phyloP scores from a whole-genome alignment of 1,284 basidiomycete genomes.

The Puccinia polysora region DNA sequence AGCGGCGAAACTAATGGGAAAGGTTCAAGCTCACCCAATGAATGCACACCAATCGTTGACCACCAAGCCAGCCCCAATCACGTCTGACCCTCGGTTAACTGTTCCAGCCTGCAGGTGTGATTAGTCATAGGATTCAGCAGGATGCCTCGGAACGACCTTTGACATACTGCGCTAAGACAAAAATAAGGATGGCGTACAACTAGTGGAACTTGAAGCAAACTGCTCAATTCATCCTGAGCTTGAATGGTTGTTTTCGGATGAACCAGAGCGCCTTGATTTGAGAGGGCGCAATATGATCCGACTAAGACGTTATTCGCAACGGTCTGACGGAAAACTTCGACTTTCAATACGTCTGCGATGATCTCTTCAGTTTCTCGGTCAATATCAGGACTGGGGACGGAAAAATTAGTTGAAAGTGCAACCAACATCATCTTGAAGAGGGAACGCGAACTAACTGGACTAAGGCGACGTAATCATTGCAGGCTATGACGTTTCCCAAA shows the following conservation, averaged over 20 bases:
- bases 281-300: constrained; percentile 87
- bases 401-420: constrained; percentile 48
- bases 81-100: constrained; percentile 95
- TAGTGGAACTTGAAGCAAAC: constrained; percentile 85
- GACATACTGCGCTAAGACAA: background rate
- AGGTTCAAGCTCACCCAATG: constrained; percentile 60
- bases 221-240: constrained; percentile 95
- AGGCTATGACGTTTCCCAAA: constrained; percentile 95
- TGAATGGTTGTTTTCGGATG: constrained; percentile 95
- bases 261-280: constrained; percentile 93
- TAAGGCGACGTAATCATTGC: constrained; percentile 95
- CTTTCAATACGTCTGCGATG: constrained; percentile 97
- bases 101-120: constrained; percentile 65
- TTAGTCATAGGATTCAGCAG: background rate
- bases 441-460: constrained; percentile 61
- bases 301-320: constrained; percentile 95
- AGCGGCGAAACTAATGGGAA: constrained; percentile 8
- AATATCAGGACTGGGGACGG: constrained; percentile 66
- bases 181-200: constrained; percentile 56
- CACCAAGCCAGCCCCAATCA: constrained; percentile 93
- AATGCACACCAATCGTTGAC: constrained; percentile 99
- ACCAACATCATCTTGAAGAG: background rate
- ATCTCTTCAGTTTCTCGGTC: constrained; percentile 99
- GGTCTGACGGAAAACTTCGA: constrained; percentile 98
- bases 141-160: background rate